These are phyloP conservation scores for Ceratocystis ficicola DNA, from an alignment of 2,329 filamentous ascomycete species.

Conservation along the genomic window DNA sequence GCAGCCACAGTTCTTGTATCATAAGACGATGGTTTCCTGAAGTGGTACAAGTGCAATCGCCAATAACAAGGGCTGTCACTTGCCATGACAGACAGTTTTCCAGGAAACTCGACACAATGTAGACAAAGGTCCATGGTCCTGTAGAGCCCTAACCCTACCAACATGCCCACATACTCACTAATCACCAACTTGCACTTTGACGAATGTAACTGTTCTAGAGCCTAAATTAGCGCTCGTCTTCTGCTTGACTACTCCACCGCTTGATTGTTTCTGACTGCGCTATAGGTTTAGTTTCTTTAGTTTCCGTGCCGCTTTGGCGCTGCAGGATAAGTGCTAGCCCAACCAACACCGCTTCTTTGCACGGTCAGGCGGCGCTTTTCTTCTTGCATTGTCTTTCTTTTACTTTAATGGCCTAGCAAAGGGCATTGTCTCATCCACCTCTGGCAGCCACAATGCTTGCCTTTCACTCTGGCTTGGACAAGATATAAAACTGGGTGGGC, in stretches of 20 bases:
- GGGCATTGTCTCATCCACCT: not conserved
- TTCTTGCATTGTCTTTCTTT: not conserved
- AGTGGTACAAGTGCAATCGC: not conserved
- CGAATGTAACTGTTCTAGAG: no score
- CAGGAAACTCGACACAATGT: not conserved
- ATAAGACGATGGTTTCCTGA: not conserved
- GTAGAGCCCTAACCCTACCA: not conserved
- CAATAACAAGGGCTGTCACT: not conserved
- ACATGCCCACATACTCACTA: not conserved
- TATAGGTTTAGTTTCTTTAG: not conserved
- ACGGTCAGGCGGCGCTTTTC: not conserved
- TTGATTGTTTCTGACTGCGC: not conserved
- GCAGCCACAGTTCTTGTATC: no score
- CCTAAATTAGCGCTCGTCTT: not conserved
- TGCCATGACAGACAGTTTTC: not conserved
- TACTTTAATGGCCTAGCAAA: not conserved
- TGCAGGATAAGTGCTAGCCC: not conserved
- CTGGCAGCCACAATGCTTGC: not conserved
- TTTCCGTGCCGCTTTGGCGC: not conserved
- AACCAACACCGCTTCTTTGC: not conserved
- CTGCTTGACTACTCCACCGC: not conserved
- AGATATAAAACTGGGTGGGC: not conserved
- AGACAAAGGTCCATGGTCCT: no score
- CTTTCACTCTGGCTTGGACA: not conserved
- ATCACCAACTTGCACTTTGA: no score